Evolutionary conservation across 768 basidiomycete species (phyloP), one percentile per base, ranked within the genome.

Genomic region (Boletus subparvulus): DNA sequence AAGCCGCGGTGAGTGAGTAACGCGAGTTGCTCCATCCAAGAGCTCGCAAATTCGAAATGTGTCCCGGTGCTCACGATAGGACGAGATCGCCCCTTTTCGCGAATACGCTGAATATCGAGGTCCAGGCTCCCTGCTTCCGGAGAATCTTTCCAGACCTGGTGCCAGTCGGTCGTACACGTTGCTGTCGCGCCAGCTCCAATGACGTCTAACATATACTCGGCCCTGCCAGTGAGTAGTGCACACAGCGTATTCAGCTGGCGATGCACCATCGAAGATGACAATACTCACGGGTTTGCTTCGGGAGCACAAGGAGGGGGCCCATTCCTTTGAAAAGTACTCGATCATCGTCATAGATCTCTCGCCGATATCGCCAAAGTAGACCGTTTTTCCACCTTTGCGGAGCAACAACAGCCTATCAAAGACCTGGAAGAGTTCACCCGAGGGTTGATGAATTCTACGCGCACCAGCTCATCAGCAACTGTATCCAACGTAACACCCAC

Each of bases 101-200:
- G 77, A 59, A 85, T 72, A 2, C 59, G 45, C 8, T 78, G 75
- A 37, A 85, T 76, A 44, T 83, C 76, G 8, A 67, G 51, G 49
- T 77, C 68, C 47, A 80, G 68, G 3, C 40, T 40, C 9, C 51
- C 58, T 41, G 75, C 72, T 57, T 84, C 78, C 0, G 69, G 63
- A 0, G 79, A 81, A 28, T 76, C 64, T 40, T 70, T 67, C 83
- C 83, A 86, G 2, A 73, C 56, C 12, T 75, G 66, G 48, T 79
- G 69, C 83, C 85, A 87, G 62, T 86, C 77, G 19, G 67, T 65
- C 11, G 64, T 54, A 6, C 72, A 74, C 11, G 73, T 69, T 6
- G 78, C 75, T 0, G 81, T 79, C 5, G 78, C 77, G 5, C 84
- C 84, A 6, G 84, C 82, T 19, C 83, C 85, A 40, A 84, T 84